phyloP scores from a whole-genome alignment of 2,329 filamentous ascomycete genomes.

The Alternaria longipes region DNA sequence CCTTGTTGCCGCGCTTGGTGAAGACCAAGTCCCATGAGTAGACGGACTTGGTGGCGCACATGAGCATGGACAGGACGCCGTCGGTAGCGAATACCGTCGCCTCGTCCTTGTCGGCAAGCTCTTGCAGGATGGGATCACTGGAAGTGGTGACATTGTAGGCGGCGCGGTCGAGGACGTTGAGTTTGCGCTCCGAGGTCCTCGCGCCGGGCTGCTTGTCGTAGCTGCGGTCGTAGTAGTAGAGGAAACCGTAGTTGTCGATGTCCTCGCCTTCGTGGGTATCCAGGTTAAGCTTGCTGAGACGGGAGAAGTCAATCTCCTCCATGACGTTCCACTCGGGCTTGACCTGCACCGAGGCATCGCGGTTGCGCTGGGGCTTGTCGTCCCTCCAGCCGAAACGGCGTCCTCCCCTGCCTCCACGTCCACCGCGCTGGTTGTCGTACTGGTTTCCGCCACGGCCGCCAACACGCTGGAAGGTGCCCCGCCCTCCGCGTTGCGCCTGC shows the following conservation, averaged over 20 bases:
- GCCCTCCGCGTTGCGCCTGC: conserved; percentile 73
- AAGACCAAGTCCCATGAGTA: conserved; percentile 99
- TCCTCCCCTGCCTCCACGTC: conserved; percentile 75
- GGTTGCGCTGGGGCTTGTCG: conserved; percentile 96
- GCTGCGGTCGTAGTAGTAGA: conserved; percentile 96
- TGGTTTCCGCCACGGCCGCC: conserved; percentile 73
- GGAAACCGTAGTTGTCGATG: conserved; percentile 92
- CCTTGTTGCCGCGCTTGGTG: conserved; percentile 89
- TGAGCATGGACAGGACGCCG: conserved; percentile 97
- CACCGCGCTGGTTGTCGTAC: conserved; percentile 73
- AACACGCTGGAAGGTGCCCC: conserved; percentile 77
- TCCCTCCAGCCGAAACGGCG: conserved; percentile 98
- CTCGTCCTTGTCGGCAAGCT: conserved; percentile 93
- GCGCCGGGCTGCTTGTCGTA: conserved; percentile 91
- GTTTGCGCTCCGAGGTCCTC: conserved; percentile 85
- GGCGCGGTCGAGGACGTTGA: conserved; percentile 88
- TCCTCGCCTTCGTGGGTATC: conserved; percentile 96
- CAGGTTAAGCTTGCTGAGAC: conserved; percentile 92
- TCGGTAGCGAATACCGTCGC: conserved; percentile 97
- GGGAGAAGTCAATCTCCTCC: conserved; percentile 98
- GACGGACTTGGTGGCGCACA: conserved; percentile 95
- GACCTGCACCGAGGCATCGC: conserved; percentile 95
- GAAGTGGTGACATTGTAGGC: conserved; percentile 99
- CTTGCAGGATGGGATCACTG: conserved; percentile 94
- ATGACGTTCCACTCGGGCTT: conserved; percentile 94